Conservation (phyloP, 306 rosid species). For the Medicago truncatula region DNA sequence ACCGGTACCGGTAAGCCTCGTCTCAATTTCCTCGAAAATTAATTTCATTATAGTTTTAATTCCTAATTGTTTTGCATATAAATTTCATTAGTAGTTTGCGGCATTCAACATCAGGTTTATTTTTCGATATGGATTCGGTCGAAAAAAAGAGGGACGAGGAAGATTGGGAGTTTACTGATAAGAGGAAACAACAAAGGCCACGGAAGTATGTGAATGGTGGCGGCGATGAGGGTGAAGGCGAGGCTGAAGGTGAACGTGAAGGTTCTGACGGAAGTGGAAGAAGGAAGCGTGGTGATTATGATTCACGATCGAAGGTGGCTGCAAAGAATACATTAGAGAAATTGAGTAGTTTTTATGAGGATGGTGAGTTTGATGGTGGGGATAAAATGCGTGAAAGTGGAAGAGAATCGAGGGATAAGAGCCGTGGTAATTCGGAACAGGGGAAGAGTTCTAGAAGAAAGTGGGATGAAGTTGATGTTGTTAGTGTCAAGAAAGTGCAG, state of each 20-base stretch:
- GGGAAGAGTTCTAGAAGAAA: conserved; percentile 77
- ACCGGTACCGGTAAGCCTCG: conserved; percentile 12
- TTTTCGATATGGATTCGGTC: conserved; percentile 31
- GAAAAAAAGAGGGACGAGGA: conserved; percentile 74
- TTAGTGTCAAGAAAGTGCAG: conserved; percentile 53
- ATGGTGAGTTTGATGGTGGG: conserved; percentile 83
- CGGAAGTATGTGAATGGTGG: conserved; percentile 64
- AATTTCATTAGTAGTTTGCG: conserved; percentile 5
- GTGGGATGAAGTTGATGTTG: conserved; percentile 86
- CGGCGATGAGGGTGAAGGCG: conserved; percentile 57
- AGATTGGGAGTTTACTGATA: conserved; percentile 74
- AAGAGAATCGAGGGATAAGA: conserved; percentile 59
- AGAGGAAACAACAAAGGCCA: conserved; percentile 83
- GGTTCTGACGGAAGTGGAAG: conserved; percentile 67
- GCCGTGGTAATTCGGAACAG: conserved; percentile 75
- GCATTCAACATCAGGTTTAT: conserved; percentile 1
- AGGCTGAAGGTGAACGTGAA: conserved; percentile 38
- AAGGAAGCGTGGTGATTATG: conserved; percentile 73
- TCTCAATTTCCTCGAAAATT: background rate
- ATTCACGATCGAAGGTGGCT: conserved; percentile 66
- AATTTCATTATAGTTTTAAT: background rate
- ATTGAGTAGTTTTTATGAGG: conserved; percentile 92
- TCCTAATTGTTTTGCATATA: background rate
- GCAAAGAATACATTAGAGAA: conserved; percentile 95
- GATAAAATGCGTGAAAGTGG: conserved; percentile 64